phyloP scores from a whole-genome alignment of 1,284 basidiomycete species.

The Paramarasmius palmivorus region DNA sequence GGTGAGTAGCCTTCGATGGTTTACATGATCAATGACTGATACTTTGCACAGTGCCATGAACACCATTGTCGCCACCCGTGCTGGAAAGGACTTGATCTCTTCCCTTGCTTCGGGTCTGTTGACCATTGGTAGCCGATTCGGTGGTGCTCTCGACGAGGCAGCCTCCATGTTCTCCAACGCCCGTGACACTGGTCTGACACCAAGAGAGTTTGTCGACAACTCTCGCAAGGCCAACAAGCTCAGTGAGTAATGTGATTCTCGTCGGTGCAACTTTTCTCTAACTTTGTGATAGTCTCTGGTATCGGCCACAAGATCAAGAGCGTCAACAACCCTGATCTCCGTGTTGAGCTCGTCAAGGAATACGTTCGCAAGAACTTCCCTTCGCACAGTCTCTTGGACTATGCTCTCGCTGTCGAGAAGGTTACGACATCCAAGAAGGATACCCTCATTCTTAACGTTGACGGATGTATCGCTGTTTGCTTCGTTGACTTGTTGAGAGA shows the following conservation, averaged over 20 bases:
- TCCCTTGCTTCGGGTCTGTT: conserved; percentile 95
- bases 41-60: conserved; percentile 90
- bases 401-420: conserved; percentile 97
- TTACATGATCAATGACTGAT: conserved; percentile 3
- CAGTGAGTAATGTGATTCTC: conserved; percentile 60
- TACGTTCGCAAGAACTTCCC: conserved; percentile 97
- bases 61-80: conserved; percentile 98
- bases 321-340: conserved; percentile 95
- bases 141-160: conserved; percentile 98
- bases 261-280: conserved; percentile 1
- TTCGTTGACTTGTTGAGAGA: conserved; percentile 96
- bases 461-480: conserved; percentile 97
- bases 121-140: conserved; percentile 96
- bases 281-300: conserved; percentile 71
- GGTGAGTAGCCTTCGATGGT: conserved; percentile 34
- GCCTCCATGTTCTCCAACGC: conserved; percentile 94
- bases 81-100: conserved; percentile 98
- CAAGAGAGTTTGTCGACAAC: conserved; percentile 96
- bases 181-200: conserved; percentile 88
- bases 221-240: conserved; percentile 97
- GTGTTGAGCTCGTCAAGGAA: conserved; percentile 98
- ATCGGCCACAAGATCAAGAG: conserved; percentile 99
- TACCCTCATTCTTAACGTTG: conserved; percentile 94
- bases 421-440: conserved; percentile 99
- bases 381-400: conserved; percentile 89